Conservation (phyloP, 768 basidiomycete genomes). For the Trametes punicea region DNA sequence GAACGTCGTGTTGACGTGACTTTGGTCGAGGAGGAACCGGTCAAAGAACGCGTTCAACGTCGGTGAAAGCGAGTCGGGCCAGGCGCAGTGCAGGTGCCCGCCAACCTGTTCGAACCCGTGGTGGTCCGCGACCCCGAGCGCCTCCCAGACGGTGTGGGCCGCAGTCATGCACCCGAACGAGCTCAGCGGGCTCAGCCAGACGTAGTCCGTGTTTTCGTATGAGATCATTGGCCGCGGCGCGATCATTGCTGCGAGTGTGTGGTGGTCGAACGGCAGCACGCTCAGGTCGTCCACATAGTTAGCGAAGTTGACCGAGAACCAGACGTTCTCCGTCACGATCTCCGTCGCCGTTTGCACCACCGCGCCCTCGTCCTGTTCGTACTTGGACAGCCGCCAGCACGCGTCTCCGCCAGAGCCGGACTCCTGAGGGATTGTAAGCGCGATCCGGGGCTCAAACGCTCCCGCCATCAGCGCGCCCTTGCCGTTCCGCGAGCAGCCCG, state of each 20-base stretch:
- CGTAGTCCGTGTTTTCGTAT: constrained; percentile 53
- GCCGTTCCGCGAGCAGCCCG: constrained; percentile 59
- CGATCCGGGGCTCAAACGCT: constrained; percentile 56
- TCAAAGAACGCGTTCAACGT: constrained; percentile 52
- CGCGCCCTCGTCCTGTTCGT: constrained; percentile 40
- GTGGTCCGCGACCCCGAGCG: constrained; percentile 42
- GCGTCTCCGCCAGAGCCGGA: constrained; percentile 58
- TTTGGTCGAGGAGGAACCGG: constrained; percentile 49
- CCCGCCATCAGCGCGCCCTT: constrained; percentile 60
- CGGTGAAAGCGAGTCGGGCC: constrained; percentile 44
- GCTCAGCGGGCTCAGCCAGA: constrained; percentile 54
- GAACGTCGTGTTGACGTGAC: constrained; percentile 42
- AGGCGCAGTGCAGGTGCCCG: constrained; percentile 52
- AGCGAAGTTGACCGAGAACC: constrained; percentile 52
- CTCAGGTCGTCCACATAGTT: constrained; percentile 43
- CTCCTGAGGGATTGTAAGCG: constrained; percentile 59
- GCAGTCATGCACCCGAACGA: constrained; percentile 51
- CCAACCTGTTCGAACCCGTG: constrained; percentile 56
- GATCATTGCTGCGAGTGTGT: constrained; percentile 51
- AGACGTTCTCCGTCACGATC: constrained; percentile 60
- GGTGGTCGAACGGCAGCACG: constrained; percentile 55
- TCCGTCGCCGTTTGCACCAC: constrained; percentile 52
- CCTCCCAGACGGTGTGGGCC: constrained; percentile 48
- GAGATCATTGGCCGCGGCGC: constrained; percentile 52
- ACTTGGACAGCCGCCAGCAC: constrained; percentile 57